These are phyloP conservation scores for Ganoderma meredithae DNA, from an alignment of 1,284 basidiomycete species.

Conservation along the genomic window DNA sequence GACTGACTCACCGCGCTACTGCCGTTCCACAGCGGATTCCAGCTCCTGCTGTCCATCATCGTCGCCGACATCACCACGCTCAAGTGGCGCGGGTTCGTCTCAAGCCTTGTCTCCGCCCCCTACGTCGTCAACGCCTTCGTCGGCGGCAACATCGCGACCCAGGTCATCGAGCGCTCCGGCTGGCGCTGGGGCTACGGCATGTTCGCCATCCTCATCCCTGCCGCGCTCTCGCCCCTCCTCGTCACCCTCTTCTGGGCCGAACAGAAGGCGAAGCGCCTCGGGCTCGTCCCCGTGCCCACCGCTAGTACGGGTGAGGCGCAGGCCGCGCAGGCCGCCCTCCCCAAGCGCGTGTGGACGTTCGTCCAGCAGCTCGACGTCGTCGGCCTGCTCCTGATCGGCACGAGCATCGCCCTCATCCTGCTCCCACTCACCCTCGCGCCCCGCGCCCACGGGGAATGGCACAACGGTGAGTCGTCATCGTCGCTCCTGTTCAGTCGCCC, in stretches of 20 bases:
- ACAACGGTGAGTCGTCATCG: conserved; percentile 38
- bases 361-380: conserved; percentile 65
- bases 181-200: conserved; percentile 88
- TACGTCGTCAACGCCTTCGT: conserved; percentile 77
- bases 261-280: conserved; percentile 61
- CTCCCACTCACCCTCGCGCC: conserved; percentile 62
- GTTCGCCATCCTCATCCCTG: conserved; percentile 69
- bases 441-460: conserved; percentile 46
- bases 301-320: neutral
- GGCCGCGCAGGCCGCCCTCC: conserved; percentile 7
- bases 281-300: conserved; percentile 43
- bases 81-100: conserved; percentile 79
- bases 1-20: too few species aligned
- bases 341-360: conserved; percentile 40
- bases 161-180: conserved; percentile 58
- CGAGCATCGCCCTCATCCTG: conserved; percentile 61
- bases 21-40: conserved; percentile 55
- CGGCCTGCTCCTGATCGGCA: conserved; percentile 64
- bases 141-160: conserved; percentile 71
- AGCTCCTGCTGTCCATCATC: conserved; percentile 78
- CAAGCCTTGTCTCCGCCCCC: conserved; percentile 69
- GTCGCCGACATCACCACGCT: conserved; percentile 85
- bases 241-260: conserved; percentile 78
- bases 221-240: conserved; percentile 64
- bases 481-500: too few species aligned